phyloP scores from a whole-genome alignment of 164 flowering plant genomes.

The Hamamelis virginiana region DNA sequence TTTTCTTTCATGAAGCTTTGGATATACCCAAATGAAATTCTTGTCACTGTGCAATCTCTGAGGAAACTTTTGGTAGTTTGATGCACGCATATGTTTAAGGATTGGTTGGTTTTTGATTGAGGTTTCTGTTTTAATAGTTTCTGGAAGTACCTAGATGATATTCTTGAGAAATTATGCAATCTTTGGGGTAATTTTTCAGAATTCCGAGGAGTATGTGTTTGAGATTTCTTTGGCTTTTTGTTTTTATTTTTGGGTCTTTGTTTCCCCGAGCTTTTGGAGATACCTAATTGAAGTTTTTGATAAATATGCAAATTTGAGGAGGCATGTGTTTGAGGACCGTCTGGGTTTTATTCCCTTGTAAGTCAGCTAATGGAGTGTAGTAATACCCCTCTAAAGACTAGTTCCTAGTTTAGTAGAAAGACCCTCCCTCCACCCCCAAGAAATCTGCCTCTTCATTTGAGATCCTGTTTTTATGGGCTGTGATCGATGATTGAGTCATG shows the following conservation, averaged over 20 bases:
- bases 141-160: neutral
- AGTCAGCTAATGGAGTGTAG: too few species aligned
- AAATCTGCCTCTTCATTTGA: too few species aligned
- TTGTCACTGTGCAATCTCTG: slow-evolving; percentile 11
- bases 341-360: neutral
- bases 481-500: too few species aligned
- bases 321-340: neutral
- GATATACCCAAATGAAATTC: slow-evolving; percentile 22
- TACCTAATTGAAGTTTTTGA: slow-evolving; percentile 2
- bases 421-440: too few species aligned
- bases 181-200: neutral
- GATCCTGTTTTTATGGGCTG: too few species aligned
- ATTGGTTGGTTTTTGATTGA: neutral
- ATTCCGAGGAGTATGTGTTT: neutral
- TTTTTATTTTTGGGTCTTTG: neutral
- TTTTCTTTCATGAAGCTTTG: slow-evolving; percentile 5
- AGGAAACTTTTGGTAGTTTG: neutral
- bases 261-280: neutral
- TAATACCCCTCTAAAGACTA: too few species aligned
- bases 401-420: too few species aligned
- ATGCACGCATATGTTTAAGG: neutral
- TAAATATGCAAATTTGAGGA: neutral
- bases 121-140: neutral
- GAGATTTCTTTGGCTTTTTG: neutral
- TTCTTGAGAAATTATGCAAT: neutral